These are phyloP conservation scores for Epichloe uncinata DNA, from an alignment of 2,329 filamentous ascomycete species.

Conservation along the genomic window DNA sequence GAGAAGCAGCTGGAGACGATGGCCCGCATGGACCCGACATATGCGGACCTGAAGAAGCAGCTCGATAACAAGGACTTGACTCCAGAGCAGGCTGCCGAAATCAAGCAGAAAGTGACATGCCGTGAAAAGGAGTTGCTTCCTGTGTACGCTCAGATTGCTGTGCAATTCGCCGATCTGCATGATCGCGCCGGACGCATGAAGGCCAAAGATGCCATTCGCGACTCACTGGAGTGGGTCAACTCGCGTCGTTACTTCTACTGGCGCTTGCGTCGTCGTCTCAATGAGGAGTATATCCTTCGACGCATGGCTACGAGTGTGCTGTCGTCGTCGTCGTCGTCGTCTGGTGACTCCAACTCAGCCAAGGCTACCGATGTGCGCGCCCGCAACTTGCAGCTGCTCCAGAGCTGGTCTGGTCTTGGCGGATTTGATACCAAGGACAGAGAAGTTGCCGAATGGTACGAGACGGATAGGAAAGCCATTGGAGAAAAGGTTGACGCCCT, in stretches of 20 bases:
- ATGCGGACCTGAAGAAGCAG: constrained; percentile 72
- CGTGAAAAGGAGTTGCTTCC: constrained; percentile 84
- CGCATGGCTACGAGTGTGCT: constrained; percentile 50
- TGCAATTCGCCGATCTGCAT: constrained; percentile 95
- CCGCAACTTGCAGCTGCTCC: constrained; percentile 59
- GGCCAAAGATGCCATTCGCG: constrained; percentile 88
- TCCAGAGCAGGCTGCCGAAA: constrained; percentile 58
- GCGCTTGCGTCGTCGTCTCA: constrained; percentile 90
- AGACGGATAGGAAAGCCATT: constrained; percentile 78
- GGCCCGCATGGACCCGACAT: constrained; percentile 78
- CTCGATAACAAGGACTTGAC: constrained; percentile 48
- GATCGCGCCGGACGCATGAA: constrained; percentile 96
- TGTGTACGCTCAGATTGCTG: constrained; percentile 87
- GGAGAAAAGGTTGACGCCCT: constrained; percentile 73
- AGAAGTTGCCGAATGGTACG: constrained; percentile 86
- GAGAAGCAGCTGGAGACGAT: constrained; percentile 97
- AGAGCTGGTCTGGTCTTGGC: constrained; percentile 68
- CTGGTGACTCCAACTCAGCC: constrained; percentile 19
- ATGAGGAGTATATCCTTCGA: constrained; percentile 94
- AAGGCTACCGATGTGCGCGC: constrained; percentile 43
- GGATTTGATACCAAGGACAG: constrained; percentile 70
- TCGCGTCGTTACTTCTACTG: constrained; percentile 98
- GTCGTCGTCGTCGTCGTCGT: constrained; percentile 10
- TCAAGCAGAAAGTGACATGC: constrained; percentile 73
- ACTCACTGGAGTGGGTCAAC: constrained; percentile 72